Conservation (phyloP, 805 yeast species). For the Candida coquimbonensis region DNA sequence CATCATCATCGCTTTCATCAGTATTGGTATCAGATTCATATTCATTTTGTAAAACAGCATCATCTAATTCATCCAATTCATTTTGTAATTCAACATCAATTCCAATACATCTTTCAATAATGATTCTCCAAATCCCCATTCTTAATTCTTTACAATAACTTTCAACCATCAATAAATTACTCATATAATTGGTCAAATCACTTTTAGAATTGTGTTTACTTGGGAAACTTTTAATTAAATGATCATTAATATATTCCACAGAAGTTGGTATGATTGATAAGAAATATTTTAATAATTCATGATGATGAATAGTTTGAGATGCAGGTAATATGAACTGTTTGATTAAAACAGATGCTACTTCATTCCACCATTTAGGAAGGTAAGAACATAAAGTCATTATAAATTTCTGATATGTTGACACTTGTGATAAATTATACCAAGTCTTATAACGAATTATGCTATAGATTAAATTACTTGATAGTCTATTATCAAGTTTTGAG, state of each 20-base stretch:
- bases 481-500: conserved; percentile 46
- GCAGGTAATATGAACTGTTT: conserved; percentile 42
- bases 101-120: conserved; percentile 74
- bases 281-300: conserved; percentile 56
- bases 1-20: conserved; percentile 25
- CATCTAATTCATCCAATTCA: conserved; percentile 74
- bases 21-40: conserved; percentile 21
- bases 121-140: conserved; percentile 68
- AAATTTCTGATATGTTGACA: conserved; percentile 60
- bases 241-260: conserved; percentile 51
- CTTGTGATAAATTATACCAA: conserved; percentile 51
- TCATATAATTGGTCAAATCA: conserved; percentile 54
- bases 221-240: conserved; percentile 62
- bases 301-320: conserved; percentile 42
- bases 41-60: conserved; percentile 16
- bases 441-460: conserved; percentile 52
- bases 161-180: conserved; percentile 52
- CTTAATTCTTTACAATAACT: conserved; percentile 73
- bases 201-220: conserved; percentile 59
- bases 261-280: conserved; percentile 78
- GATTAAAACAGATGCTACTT: conserved; percentile 66
- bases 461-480: conserved; percentile 46
- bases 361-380: conserved; percentile 84
- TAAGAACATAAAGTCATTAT: conserved; percentile 74
- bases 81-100: conserved; percentile 90